Evolutionary conservation across 2,329 filamentous ascomycete species (phyloP).

Genomic region (Paecilomyces sp.): DNA sequence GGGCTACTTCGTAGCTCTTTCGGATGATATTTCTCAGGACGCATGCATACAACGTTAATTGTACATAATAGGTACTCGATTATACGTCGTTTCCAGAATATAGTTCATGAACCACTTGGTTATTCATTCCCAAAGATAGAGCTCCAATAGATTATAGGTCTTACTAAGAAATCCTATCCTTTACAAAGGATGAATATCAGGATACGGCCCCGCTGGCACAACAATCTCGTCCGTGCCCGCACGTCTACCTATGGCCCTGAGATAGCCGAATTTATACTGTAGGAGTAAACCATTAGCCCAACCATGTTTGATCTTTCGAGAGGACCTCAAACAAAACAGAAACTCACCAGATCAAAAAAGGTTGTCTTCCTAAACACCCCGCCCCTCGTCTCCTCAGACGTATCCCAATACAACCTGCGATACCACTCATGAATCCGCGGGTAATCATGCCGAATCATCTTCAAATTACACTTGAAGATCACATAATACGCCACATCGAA

Average conservation of each 20-base stretch:
- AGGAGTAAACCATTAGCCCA: not conserved
- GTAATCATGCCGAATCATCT: conserved; percentile 57
- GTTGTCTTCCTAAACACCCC: conserved; percentile 40
- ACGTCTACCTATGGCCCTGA: conserved; percentile 11
- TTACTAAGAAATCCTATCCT: not conserved
- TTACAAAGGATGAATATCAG: conserved; percentile 16
- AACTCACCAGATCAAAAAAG: conserved; percentile 32
- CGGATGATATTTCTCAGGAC: not conserved
- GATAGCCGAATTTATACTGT: conserved; percentile 21
- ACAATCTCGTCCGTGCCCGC: conserved; percentile 14
- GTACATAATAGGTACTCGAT: too few relatives aligned
- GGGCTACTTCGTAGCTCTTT: not conserved
- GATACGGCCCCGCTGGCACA: conserved; percentile 19
- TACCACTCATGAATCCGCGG: conserved; percentile 41
- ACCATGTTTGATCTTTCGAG: too few relatives aligned
- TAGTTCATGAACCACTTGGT: too few relatives aligned
- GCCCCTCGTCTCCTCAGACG: conserved; percentile 32
- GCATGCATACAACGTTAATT: too few relatives aligned
- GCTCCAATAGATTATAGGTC: too few relatives aligned
- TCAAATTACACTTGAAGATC: conserved; percentile 69
- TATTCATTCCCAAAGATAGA: too few relatives aligned
- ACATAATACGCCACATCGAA: conserved; percentile 71
- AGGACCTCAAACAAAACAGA: not conserved
- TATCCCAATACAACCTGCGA: conserved; percentile 41
- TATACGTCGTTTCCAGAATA: too few relatives aligned